Base-by-base conservation (phyloP, 768 basidiomycete species). In the Hemileccinum impolitum region DNA sequence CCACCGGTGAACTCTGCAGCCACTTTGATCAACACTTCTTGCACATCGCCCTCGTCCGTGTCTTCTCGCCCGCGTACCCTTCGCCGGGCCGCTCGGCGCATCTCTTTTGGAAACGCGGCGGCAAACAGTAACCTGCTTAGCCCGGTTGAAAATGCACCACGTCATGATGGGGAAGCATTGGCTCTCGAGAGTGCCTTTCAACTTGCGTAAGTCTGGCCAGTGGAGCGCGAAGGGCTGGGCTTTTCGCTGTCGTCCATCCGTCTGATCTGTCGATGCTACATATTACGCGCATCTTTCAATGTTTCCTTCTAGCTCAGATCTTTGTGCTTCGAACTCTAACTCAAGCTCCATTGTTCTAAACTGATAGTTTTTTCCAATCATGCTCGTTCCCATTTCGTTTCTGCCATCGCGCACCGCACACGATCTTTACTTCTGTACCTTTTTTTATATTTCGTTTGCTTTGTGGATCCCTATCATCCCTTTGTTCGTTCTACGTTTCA, bases 181-280 rank as follows among this genome's bases (percentile, higher is more conserved):
- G 70, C 70, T 48, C 65, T 90, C 43, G 88, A 78, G 25, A 89
- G 86, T 59, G 88, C 88, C 23, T 87, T 91, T 64, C 82, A 85
- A 56, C 67, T 86, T 66, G 74, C 70, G 13, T 85, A 56, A 74
- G 28, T 40, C 45, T 47, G 17, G 40, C 32, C 19, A 17, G 41
- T 36, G 39, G 23, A 25, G 23, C 21, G 18, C 40, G 53, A 45
- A 48, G 42, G 5, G 43, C 44, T 40, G 45, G 47, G 13, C 30
- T n/a, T 56, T 50, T 47, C 45, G 30, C 28, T 12, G 30, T 19
- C 19, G 30, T 14, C 28, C 38, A 23, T 50, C 30, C 41, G 8
- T 48, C 39, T 21, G 18, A 53, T 53, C 26, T 41, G 6, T 47
- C 46, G 21, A 54, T 59, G 50, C 51, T 56, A 21, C 23, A 45